Base-by-base conservation (phyloP, 2,329 filamentous ascomycete species). In the Trichoderma polysporum region DNA sequence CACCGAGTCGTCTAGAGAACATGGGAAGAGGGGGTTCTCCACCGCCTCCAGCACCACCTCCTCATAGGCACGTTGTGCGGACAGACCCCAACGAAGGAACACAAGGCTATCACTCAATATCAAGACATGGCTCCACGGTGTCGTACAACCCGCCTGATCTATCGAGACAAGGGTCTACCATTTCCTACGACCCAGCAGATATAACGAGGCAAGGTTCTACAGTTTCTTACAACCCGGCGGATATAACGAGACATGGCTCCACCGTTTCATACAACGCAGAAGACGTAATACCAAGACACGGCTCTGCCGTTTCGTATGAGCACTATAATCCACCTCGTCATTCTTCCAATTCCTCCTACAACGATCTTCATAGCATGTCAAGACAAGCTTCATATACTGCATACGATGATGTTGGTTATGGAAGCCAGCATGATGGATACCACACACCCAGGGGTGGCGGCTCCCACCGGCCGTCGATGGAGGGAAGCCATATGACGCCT, bases 11-110 rank as follows among this genome's bases (percentile, higher is more conserved):
- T 31, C 67, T 69, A 39, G 68, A 67, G 17, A 71, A 69, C 15
- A 68, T 75, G 66, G 74, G 79, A 22, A 77, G 82, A 52, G 79
- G 81, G 41, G 84, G 86, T 47, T 88, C 87, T 22, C 90, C 91
- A 9, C 92, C 93, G 19, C 93, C 93, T 8, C 93, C 93, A 2
- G 89, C 93, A 2, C 93, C 94, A 0, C 90, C 90, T 9, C 93
- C 94, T 7, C 94, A 96, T 70, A 90, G 93, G 8, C 92, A 93
- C 77, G 84, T 81, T 22, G 73, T 70, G 73, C 78, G 62, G 70
- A 75, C 66, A 35, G 73, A 50, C 13, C 58, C 69, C 12, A 66
- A 69, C 27, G 50, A 64, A 1, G 62, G 64, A 69, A 10, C 67
- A 17, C 39, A 56, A 22, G 50, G 54, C 33, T 66, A 66, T 39